A percentile compares a stretch with the other conserved stretches of the same genome.
Evolutionary conservation across 768 basidiomycete genomes (phyloP).

Genomic region (Collybia sp.): DNA sequence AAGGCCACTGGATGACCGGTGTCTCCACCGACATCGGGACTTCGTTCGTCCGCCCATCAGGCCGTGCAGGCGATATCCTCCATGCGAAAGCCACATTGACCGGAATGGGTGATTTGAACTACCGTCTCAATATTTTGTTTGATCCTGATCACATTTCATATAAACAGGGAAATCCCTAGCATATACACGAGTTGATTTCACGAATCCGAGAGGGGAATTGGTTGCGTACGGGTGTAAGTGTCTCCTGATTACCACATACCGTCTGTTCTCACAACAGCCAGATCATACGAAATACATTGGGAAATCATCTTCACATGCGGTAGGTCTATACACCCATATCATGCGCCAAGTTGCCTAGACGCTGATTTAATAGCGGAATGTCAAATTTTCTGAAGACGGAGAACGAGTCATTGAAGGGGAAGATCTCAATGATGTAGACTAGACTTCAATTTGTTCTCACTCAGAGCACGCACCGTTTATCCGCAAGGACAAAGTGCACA

Average conservation of each 20-base stretch:
- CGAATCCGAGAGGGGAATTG: slow-evolving; percentile 53
- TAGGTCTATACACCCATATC: slow-evolving; percentile 17
- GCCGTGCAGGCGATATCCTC: slow-evolving; percentile 64
- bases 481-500: no score
- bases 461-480: no score
- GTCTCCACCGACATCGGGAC: slow-evolving; percentile 81
- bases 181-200: slow-evolving; percentile 80
- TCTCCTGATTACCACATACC: slow-evolving; percentile 1
- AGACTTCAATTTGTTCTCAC: slow-evolving; percentile 5
- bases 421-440: slow-evolving; percentile 30
- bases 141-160: slow-evolving; percentile 1
- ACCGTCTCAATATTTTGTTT: neutral
- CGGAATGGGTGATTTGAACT: slow-evolving; percentile 50
- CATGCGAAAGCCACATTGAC: slow-evolving; percentile 61
- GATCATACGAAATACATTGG: slow-evolving; percentile 87
- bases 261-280: slow-evolving; percentile 19
- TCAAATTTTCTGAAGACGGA: slow-evolving; percentile 78
- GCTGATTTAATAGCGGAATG: slow-evolving; percentile 48
- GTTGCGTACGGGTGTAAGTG: slow-evolving; percentile 78
- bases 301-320: slow-evolving; percentile 48
- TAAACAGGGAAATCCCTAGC: slow-evolving; percentile 71
- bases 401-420: slow-evolving; percentile 64
- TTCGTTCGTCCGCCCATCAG: slow-evolving; percentile 74
- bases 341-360: neutral
- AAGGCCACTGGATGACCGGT: slow-evolving; percentile 84